Evolutionary conservation across 2,329 filamentous ascomycete species (phyloP).

Genomic region (Alternaria rosae): DNA sequence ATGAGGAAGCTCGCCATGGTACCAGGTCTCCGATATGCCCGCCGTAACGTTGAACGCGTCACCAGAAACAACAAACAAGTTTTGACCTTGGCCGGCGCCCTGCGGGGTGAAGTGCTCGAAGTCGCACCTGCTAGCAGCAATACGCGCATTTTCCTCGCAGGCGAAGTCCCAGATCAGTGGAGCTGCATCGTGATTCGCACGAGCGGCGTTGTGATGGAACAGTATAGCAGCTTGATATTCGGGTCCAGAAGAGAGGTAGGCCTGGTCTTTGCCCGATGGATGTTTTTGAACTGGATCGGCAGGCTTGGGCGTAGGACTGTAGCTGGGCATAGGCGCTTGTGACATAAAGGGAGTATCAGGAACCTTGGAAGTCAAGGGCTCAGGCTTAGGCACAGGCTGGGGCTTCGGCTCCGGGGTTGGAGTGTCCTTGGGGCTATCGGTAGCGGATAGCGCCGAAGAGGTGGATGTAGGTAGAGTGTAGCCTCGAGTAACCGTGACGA

Average conservation of each 20-base stretch:
- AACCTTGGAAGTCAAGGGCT: not conserved
- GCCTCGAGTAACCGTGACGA: conserved; percentile 21
- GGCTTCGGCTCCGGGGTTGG: not conserved
- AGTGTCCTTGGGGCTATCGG: not conserved
- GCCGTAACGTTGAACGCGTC: conserved; percentile 65
- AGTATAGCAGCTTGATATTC: conserved; percentile 53
- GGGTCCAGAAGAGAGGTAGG: conserved; percentile 29
- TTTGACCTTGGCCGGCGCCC: conserved; percentile 78
- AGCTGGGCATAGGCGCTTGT: not conserved
- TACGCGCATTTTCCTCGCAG: conserved; percentile 63
- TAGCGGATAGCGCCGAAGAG: conserved; percentile 2
- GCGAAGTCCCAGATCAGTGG: conserved; percentile 73
- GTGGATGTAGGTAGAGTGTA: conserved; percentile 4
- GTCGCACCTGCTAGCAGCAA: conserved; percentile 75
- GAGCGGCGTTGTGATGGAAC: conserved; percentile 85
- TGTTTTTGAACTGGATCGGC: conserved; percentile 15
- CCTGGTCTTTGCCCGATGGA: conserved; percentile 33
- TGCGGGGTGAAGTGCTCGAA: conserved; percentile 67
- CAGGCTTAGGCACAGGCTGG: conserved; percentile 1
- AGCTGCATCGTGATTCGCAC: conserved; percentile 77
- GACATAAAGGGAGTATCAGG: conserved; percentile 7
- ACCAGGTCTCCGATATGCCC: conserved; percentile 84
- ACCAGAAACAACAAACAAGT: conserved; percentile 76
- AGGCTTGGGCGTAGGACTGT: conserved; percentile 1
- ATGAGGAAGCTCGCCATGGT: conserved; percentile 77